Base-by-base conservation (phyloP, 768 basidiomycete species). In the Leccinum incarnatum region DNA sequence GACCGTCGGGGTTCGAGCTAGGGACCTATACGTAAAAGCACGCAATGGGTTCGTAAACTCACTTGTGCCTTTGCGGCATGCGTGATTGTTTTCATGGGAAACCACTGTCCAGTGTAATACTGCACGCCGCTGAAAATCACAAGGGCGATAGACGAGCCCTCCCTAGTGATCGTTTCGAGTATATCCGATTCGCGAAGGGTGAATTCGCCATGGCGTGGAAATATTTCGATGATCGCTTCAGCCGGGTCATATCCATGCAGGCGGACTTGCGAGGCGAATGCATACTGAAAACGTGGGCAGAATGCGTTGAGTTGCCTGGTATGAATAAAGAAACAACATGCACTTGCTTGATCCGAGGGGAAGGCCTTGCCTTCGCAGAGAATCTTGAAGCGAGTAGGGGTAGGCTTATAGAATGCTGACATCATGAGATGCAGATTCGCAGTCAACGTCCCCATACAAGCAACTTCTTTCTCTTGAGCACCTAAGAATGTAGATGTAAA, bases 51-150 rank as follows among this genome's bases (percentile, higher is more conserved):
- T 53, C 57, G 66, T 65, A 69, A 60, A 69, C 67, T 65, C 71
- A 93, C 94, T 81, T 93, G 84, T 61, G 83, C 86, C 69, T 95
- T 87, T 30, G 92, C 91, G 56, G 90, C 92, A 59, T 79, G 81
- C 15, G 96, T 94, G 69, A 99, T 88, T 25, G 77, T 75, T 69
- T 88, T 69, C 77, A 98, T 93, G 54, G 93, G 89, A 77, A 99
- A 98, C 75, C 79, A 86, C 73, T 99, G 95, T 14, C 95, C 97
- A 23, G 94, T 96, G 76, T 98, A 99, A 77, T 95, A 99, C 74
- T 98, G 96, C 34, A 98, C 86, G 2, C 96, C 93, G 56, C 90
- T 88, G 69, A 99, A 90, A 59, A 98, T 82, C 58, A 98, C 93
- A 42, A 99, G 81, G 30, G 97, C 91, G 63, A 98, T 93, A 48